Evolutionary conservation across 306 rosid species (phyloP).

Genomic region (Ormosia semicastrata): DNA sequence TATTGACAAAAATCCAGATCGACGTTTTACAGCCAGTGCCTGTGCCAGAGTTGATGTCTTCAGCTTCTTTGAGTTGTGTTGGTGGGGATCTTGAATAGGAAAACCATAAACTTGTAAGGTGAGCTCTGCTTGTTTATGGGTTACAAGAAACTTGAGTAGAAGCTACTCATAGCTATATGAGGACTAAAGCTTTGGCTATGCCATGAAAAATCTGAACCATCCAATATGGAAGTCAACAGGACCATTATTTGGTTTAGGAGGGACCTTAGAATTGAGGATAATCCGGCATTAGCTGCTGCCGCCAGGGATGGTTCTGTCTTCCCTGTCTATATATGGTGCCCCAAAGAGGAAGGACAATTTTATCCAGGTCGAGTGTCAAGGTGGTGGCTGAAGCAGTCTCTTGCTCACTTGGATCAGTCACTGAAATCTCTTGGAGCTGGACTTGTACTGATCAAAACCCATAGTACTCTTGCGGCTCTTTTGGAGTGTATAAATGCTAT

Average conservation of each 20-base stretch:
- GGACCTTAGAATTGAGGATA: slow-evolving; percentile 96
- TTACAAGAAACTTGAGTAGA: slow-evolving; percentile 15
- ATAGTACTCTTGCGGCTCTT: slow-evolving; percentile 66
- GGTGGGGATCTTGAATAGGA: slow-evolving; percentile 17
- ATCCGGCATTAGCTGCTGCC: slow-evolving; percentile 90
- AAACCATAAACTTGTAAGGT: slow-evolving; percentile 18
- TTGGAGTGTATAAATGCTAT: slow-evolving; percentile 55
- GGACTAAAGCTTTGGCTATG: slow-evolving; percentile 31
- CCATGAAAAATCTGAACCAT: slow-evolving; percentile 36
- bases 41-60: slow-evolving; percentile 51
- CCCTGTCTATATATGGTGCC: slow-evolving; percentile 92
- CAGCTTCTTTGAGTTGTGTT: slow-evolving; percentile 32
- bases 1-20: slow-evolving; percentile 25
- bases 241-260: slow-evolving; percentile 97
- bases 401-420: slow-evolving; percentile 62
- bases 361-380: slow-evolving; percentile 91
- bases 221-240: slow-evolving; percentile 60
- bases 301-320: slow-evolving; percentile 77
- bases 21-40: slow-evolving; percentile 41
- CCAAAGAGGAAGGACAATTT: slow-evolving; percentile 80
- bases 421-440: slow-evolving; percentile 75
- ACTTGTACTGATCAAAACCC: slow-evolving; percentile 64
- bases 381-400: slow-evolving; percentile 98
- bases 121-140: slow-evolving; percentile 2
- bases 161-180: slow-evolving; percentile 10